A percentile compares a stretch with the other conserved stretches of the same genome.
Conservation (phyloP, 2,329 filamentous ascomycete species). For the Paracamarosporium sp. region DNA sequence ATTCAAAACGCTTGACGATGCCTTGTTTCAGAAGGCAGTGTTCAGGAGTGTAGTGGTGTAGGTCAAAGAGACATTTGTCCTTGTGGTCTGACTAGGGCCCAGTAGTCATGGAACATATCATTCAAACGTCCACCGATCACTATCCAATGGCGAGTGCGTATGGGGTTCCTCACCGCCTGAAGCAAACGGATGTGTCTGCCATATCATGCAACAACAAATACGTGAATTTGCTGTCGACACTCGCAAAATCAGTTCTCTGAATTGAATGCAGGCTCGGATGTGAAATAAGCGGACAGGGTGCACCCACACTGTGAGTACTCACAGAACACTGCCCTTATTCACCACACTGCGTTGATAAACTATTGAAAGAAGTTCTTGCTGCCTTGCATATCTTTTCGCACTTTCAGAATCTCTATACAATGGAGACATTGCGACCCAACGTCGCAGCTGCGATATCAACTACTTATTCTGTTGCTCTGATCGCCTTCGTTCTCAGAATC, state of each 20-base stretch:
- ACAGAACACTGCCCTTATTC: too few relatives aligned
- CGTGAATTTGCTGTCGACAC: too few relatives aligned
- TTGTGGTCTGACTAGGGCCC: slow-evolving; percentile 5
- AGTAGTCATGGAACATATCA: background rate
- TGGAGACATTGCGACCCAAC: slow-evolving; percentile 4
- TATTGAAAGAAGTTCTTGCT: background rate
- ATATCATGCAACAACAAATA: too few relatives aligned
- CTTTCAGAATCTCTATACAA: background rate
- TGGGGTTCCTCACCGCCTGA: too few relatives aligned
- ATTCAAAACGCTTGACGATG: slow-evolving; percentile 31
- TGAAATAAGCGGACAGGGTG: too few relatives aligned
- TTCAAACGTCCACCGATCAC: too few relatives aligned
- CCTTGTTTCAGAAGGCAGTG: slow-evolving; percentile 35
- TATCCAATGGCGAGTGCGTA: too few relatives aligned
- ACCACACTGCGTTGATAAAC: background rate
- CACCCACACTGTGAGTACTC: too few relatives aligned
- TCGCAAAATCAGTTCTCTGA: too few relatives aligned
- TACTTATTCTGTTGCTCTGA: slow-evolving; percentile 4
- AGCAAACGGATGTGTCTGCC: too few relatives aligned
- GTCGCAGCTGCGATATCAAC: background rate
- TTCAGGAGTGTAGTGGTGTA: slow-evolving; percentile 36
- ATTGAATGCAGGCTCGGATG: too few relatives aligned
- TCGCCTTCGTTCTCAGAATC: slow-evolving; percentile 1
- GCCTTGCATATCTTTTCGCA: background rate
- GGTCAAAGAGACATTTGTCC: slow-evolving; percentile 35